phyloP scores from a whole-genome alignment of 176 grass and related monocot genomes.

The Alloteropsis semialata region DNA sequence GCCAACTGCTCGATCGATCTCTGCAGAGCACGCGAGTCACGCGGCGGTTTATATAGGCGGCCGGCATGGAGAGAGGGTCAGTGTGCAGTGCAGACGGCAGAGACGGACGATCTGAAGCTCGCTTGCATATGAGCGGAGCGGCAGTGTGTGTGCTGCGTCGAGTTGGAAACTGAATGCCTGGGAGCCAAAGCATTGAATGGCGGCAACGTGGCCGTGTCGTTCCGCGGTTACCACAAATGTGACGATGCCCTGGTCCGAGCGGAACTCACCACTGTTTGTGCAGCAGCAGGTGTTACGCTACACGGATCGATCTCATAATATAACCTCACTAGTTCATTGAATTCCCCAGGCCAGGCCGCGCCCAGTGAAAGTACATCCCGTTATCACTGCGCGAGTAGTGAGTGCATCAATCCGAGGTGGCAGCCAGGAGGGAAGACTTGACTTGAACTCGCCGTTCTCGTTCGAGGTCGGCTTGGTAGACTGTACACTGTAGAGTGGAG shows the following conservation, averaged over 20 bases:
- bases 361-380: conserved; percentile 23
- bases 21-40: conserved; percentile 1
- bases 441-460: no score
- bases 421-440: background rate
- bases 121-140: no score
- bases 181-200: conserved; percentile 7
- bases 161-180: background rate
- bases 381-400: conserved; percentile 25
- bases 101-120: background rate
- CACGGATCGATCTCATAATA: no score
- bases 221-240: background rate
- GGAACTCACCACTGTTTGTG: background rate
- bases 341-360: background rate
- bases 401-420: no score
- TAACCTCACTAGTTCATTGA: conserved; percentile 27
- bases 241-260: background rate
- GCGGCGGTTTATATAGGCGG: conserved; percentile 27
- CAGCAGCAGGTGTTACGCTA: background rate
- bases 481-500: no score
- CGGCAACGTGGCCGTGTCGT: conserved; percentile 20
- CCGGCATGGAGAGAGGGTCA: background rate
- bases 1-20: background rate
- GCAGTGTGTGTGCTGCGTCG: background rate
- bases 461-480: no score
- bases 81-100: background rate